Evolutionary conservation across 2,329 filamentous ascomycete genomes (phyloP).

Genomic region (Penicillium crustosum): DNA sequence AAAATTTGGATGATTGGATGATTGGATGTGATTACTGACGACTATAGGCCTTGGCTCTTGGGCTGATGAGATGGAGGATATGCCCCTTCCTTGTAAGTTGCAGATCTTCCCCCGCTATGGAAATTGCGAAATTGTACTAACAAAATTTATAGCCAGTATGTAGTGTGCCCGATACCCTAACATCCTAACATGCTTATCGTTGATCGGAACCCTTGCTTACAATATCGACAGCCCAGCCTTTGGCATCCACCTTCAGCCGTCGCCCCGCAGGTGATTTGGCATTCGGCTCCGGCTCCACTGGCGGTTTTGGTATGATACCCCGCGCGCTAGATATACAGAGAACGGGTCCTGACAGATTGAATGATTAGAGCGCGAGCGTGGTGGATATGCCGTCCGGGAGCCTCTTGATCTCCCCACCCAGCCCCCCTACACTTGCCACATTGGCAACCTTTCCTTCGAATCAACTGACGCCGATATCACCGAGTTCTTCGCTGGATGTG

Average conservation of each 20-base stretch:
- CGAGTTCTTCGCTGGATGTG: conserved; percentile 81
- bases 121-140: conserved; percentile 15
- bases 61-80: conserved; percentile 98
- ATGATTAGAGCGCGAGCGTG: conserved; percentile 38
- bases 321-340: not conserved
- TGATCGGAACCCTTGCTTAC: conserved; percentile 18
- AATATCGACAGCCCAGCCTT: conserved; percentile 38
- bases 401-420: conserved; percentile 82
- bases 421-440: conserved; percentile 91
- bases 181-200: conserved; percentile 1
- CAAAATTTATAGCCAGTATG: conserved; percentile 33
- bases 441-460: conserved; percentile 96
- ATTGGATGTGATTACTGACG: conserved; percentile 26
- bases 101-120: conserved; percentile 12
- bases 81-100: conserved; percentile 68
- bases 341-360: conserved; percentile 16
- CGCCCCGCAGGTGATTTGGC: conserved; percentile 48
- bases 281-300: conserved; percentile 33
- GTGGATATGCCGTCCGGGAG: conserved; percentile 55
- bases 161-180: conserved; percentile 10
- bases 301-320: conserved; percentile 30
- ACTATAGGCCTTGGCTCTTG: conserved; percentile 76
- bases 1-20: conserved; percentile 1
- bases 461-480: conserved; percentile 78
- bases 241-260: conserved; percentile 50